Base-by-base conservation (phyloP, 1,284 basidiomycete genomes). In the Vanrija pseudolonga region DNA sequence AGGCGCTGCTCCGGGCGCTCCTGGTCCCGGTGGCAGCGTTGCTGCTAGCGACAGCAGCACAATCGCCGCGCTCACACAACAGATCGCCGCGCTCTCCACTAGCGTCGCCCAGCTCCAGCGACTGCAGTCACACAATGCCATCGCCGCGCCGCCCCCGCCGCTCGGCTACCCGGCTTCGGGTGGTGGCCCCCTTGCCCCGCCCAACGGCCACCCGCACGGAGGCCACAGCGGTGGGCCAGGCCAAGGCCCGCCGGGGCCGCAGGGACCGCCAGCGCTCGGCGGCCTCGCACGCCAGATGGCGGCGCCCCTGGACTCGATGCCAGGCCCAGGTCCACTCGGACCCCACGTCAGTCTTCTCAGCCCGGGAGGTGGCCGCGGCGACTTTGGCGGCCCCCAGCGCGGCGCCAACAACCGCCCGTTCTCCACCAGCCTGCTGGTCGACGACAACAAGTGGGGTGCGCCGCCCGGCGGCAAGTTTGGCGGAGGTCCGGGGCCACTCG, bases 41-140 rank as follows among this genome's bases (percentile, higher is more conserved):
- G 12, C 23, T 24, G 26, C 37, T 12, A 39, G 37, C 44, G 38
- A n/a, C 14, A 44, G 23, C 19, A 50, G 40, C 7, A 24, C 49
- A 36, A 39, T 92, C 53, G 79, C 83, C 9, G 82, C 84, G 45
- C 86, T 93, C 40, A 86, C 88, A 9, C 87, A 88, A 66, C 84
- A 89, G 49, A 78, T 92, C 51, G 86, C 86, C 63, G 88, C 86
- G 14, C 78, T 93, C 59, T 91, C 89, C 24, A 85, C 86, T 0
- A 89, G 88, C n/a, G 89, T 93, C 45, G 87, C 89, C 18, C 90
- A 92, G 72, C 80, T 92, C 14, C 65, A 70, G 56, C 60, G 66
- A 0, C 58, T 69, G 12, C 68, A 70, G 56, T 60, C 49, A 12
- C 57, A 55, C 55, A 61, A 57, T 32, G 32, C 32, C 9, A 32